These are phyloP conservation scores for Erysiphe pulchra DNA, from an alignment of 2,329 filamentous ascomycete species.

Conservation along the genomic window DNA sequence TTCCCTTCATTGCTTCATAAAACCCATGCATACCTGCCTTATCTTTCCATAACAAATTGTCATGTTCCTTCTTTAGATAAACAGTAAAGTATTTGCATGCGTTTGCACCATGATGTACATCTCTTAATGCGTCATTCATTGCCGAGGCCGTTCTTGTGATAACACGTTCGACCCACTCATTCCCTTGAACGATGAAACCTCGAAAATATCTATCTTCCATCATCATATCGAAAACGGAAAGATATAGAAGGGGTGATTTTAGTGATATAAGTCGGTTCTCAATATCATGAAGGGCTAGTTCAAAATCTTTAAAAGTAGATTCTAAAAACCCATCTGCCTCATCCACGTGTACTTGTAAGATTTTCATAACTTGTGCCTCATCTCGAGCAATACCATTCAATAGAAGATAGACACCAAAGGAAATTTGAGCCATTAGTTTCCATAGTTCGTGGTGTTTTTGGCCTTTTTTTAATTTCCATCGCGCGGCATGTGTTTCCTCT, in stretches of 20 bases:
- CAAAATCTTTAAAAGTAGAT: slow-evolving; percentile 61
- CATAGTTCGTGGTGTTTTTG: slow-evolving; percentile 68
- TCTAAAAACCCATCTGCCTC: slow-evolving; percentile 84
- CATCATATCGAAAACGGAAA: slow-evolving; percentile 64
- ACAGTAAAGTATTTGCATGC: slow-evolving; percentile 51
- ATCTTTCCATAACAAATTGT: slow-evolving; percentile 29
- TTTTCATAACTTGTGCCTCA: slow-evolving; percentile 64
- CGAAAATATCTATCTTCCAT: slow-evolving; percentile 66
- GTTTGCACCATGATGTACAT: slow-evolving; percentile 52
- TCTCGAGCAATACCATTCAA: slow-evolving; percentile 71
- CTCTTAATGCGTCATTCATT: slow-evolving; percentile 53
- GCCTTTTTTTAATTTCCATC: slow-evolving; percentile 51
- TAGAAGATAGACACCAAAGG: slow-evolving; percentile 76
- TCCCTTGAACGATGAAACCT: slow-evolving; percentile 57
- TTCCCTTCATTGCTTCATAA: slow-evolving; percentile 74
- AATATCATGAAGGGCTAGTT: slow-evolving; percentile 54
- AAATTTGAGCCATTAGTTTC: slow-evolving; percentile 78
- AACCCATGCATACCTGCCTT: slow-evolving; percentile 42
- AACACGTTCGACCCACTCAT: slow-evolving; percentile 77
- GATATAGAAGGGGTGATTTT: slow-evolving; percentile 60
- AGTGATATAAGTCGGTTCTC: slow-evolving; percentile 56
- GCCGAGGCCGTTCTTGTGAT: slow-evolving; percentile 51
- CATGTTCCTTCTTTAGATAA: slow-evolving; percentile 44
- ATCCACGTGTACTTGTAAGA: slow-evolving; percentile 76
- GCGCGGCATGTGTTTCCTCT: slow-evolving; percentile 42